Evolutionary conservation across 2,329 filamentous ascomycete genomes (phyloP), one percentile per base, ranked within the genome.

Genomic region (Sarocladiaceae sp.): DNA sequence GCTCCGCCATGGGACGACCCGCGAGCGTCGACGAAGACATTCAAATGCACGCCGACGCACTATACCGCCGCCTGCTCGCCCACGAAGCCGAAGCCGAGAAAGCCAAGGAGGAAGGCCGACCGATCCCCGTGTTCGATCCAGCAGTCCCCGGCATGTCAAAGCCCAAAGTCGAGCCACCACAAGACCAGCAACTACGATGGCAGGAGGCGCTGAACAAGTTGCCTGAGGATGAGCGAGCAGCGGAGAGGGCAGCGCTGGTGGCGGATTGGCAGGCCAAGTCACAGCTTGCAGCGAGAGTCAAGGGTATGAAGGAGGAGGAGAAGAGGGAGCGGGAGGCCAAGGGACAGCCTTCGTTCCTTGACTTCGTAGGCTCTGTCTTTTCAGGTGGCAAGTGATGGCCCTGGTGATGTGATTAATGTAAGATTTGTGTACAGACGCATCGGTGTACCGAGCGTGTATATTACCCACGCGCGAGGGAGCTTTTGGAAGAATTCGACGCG

Each of bases 11-110:
- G 56, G 80, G 87, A 40, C 80, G 84, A 20, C 74, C 85, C 8
- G 72, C 78, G 0, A 78, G 84, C 26, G 79, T 88, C 50, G 88
- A 96, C 61, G 92, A 97, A 66, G 82, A 87, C 59, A 90, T 99
- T 56, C 94, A 97, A 70, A 90, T 97, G 86, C 92, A 97, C 67
- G 93, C 93, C 54, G 94, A 99, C 72, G 83, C 82, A 57, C 77
- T 99, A 36, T 99, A 91, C 69, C 88, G 93, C 62, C 83, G 87
- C 60, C 90, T 97, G 85, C 70, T 96, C 33, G 79, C 83, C 55
- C 90, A 96, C 65, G 93, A 99, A 69, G 76, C 75, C 18, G 80
- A 79, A 56, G 83, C 88, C n/a, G 82, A 87, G 57, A 78, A 83
- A 61, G 88, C 87, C 31, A 84, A 84, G 67, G 74, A 77, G 51